phyloP scores from a whole-genome alignment of 345 rosid species.

The Dovyalis caffra region DNA sequence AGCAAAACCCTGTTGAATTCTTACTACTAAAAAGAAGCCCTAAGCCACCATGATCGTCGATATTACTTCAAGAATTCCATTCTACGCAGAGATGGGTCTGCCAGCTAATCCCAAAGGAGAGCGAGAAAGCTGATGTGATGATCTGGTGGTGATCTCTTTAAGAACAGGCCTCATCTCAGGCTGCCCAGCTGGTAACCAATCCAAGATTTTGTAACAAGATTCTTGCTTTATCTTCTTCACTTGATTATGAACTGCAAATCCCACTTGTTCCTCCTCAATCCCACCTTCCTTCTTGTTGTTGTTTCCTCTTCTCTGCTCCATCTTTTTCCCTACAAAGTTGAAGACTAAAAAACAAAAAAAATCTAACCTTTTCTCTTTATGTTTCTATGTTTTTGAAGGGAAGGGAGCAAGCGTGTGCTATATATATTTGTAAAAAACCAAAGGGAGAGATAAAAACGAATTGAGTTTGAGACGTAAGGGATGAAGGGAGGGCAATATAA shows the following conservation, averaged over 20 bases:
- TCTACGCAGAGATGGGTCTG: slow-evolving; percentile 27
- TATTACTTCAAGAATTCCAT: not conserved
- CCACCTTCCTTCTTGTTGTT: not conserved
- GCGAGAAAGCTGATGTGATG: slow-evolving; percentile 26
- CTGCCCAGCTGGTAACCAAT: slow-evolving; percentile 20
- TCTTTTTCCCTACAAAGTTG: not conserved
- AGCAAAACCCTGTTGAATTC: not conserved
- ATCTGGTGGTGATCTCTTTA: slow-evolving; percentile 17
- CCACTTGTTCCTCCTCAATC: not conserved
- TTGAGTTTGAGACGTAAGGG: not conserved
- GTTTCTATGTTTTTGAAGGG: not conserved
- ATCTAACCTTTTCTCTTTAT: not conserved
- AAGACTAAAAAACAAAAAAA: too few species aligned
- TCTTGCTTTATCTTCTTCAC: slow-evolving; percentile 42
- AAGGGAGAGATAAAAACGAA: not conserved
- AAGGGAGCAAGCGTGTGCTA: not conserved
- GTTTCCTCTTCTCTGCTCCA: not conserved
- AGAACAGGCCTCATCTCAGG: slow-evolving; percentile 36
- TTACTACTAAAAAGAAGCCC: not conserved
- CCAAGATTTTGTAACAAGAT: slow-evolving; percentile 16
- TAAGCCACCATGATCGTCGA: not conserved
- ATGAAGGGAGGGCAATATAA: not conserved
- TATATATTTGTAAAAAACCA: not conserved
- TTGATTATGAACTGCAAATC: slow-evolving; percentile 33
- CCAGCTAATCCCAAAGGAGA: slow-evolving; percentile 36